These are phyloP conservation scores for Volvox carteri DNA, from an alignment of 163 green algal species.

Conservation along the genomic window DNA sequence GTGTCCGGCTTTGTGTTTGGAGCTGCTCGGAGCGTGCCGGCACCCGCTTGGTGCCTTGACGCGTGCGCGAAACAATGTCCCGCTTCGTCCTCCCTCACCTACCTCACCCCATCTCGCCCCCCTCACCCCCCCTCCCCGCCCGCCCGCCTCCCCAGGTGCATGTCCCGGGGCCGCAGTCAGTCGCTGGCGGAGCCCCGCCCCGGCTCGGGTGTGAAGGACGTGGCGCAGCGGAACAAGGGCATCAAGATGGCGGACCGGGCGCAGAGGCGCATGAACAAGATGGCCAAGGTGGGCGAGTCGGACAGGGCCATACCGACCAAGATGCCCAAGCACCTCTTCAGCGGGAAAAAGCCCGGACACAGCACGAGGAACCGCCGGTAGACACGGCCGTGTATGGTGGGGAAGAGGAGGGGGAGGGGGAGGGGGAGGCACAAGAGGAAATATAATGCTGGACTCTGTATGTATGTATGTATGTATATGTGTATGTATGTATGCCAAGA, in stretches of 20 bases:
- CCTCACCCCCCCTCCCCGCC: background rate
- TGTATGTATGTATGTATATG: too few relatives aligned
- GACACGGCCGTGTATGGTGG: background rate
- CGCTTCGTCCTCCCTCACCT: background rate
- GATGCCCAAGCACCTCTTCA: slow-evolving; percentile 98
- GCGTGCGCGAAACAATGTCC: too few relatives aligned
- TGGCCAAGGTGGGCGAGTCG: slow-evolving; percentile 88
- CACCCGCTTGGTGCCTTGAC: too few relatives aligned
- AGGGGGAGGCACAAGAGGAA: background rate
- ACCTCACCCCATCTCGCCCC: background rate
- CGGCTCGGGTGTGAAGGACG: slow-evolving; percentile 88
- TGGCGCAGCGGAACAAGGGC: slow-evolving; percentile 85
- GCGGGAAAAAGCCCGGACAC: slow-evolving; percentile 80
- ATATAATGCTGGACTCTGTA: background rate
- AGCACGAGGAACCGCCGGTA: slow-evolving; percentile 49
- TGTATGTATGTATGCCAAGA: too few relatives aligned
- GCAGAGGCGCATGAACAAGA: slow-evolving; percentile 87
- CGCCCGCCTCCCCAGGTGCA: slow-evolving; percentile 69
- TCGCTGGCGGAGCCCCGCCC: slow-evolving; percentile 76
- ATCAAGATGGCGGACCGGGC: slow-evolving; percentile 92
- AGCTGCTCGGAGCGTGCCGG: too few relatives aligned
- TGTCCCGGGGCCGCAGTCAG: slow-evolving; percentile 88
- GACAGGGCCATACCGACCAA: slow-evolving; percentile 94
- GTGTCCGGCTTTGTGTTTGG: too few relatives aligned
- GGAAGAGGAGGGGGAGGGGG: background rate